Evolutionary conservation across 176 grass and related monocot genomes (phyloP).

Genomic region (Otatea glauca): DNA sequence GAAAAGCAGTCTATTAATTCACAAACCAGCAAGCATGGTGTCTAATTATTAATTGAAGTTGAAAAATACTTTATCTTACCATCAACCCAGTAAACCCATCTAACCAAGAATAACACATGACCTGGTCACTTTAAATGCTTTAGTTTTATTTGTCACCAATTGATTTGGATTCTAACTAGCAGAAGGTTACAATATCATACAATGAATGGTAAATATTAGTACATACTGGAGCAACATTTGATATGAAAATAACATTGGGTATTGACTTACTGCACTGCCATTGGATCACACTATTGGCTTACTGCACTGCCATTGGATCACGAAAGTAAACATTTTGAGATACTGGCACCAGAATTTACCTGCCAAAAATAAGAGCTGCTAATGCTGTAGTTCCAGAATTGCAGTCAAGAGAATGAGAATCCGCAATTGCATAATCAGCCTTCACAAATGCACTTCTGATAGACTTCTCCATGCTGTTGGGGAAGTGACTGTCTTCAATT

Average conservation of each 20-base stretch:
- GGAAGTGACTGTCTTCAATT: constrained; percentile 82
- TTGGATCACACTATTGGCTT: too few relatives aligned
- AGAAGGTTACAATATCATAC: background rate
- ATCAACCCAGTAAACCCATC: constrained; percentile 12
- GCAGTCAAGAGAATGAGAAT: constrained; percentile 84
- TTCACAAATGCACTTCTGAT: constrained; percentile 75
- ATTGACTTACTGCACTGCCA: background rate
- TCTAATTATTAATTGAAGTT: constrained; percentile 16
- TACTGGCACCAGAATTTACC: constrained; percentile 47
- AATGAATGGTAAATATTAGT: constrained; percentile 15
- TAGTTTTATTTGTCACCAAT: background rate
- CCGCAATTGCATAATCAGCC: constrained; percentile 83
- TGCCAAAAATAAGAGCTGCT: constrained; percentile 76
- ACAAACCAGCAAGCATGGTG: background rate
- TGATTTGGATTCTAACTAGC: constrained; percentile 1
- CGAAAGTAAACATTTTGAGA: constrained; percentile 15
- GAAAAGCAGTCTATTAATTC: background rate
- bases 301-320: background rate
- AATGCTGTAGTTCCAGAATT: constrained; percentile 90
- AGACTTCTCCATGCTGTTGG: constrained; percentile 65
- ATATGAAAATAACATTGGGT: constrained; percentile 3
- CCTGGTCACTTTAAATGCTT: background rate
- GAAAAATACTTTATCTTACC: background rate
- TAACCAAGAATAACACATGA: constrained; percentile 7
- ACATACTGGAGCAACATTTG: background rate